Evolutionary conservation across 1,284 basidiomycete genomes (phyloP).

Genomic region (Fomitopsis palustris): DNA sequence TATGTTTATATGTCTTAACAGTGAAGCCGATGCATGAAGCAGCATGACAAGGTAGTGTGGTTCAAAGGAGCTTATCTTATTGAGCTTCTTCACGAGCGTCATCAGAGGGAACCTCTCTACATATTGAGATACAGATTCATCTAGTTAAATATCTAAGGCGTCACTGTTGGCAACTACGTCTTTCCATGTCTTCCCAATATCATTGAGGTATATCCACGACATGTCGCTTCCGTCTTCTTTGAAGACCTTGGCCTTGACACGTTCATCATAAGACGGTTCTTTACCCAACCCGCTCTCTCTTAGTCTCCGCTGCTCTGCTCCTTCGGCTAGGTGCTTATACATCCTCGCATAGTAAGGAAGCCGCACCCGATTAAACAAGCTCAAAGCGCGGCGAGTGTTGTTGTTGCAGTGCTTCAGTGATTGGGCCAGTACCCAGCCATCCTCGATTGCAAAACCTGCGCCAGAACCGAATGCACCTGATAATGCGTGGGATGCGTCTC

Average conservation of each 20-base stretch:
- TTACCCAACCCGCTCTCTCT: neutral
- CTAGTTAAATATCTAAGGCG: too few relatives aligned
- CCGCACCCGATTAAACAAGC: neutral
- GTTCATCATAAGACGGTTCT: neutral
- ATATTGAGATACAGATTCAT: too few relatives aligned
- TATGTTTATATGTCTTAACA: too few relatives aligned
- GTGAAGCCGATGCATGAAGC: too few relatives aligned
- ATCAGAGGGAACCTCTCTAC: too few relatives aligned
- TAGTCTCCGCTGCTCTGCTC: neutral
- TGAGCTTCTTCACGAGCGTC: too few relatives aligned
- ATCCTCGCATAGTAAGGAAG: neutral
- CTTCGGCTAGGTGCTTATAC: neutral
- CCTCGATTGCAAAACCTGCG: neutral
- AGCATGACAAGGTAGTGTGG: too few relatives aligned
- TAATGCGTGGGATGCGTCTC: neutral
- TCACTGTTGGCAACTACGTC: too few relatives aligned
- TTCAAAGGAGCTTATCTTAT: too few relatives aligned
- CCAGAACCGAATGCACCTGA: neutral
- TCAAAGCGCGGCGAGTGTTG: neutral
- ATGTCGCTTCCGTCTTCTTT: neutral
- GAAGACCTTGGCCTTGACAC: neutral
- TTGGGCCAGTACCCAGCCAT: neutral
- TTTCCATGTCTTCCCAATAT: neutral
- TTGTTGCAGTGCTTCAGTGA: neutral
- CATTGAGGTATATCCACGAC: neutral